These are phyloP conservation scores for Puccinia horiana DNA, from an alignment of 1,284 basidiomycete species.

Conservation along the genomic window DNA sequence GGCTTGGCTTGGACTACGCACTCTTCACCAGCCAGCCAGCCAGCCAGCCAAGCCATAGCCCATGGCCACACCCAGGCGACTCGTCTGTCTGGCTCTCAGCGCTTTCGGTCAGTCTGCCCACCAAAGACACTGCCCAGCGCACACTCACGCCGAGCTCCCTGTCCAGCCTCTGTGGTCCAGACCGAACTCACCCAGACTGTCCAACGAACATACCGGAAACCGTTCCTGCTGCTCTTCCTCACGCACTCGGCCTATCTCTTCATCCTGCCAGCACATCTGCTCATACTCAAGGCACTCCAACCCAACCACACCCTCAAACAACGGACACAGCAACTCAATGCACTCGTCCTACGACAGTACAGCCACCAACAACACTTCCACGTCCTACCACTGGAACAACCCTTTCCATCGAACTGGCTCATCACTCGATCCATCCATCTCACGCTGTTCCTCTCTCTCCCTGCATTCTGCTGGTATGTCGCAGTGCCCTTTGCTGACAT, in stretches of 20 bases:
- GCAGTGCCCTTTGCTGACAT: slow-evolving; percentile 23
- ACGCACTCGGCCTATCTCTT: slow-evolving; percentile 25
- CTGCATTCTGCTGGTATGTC: slow-evolving; percentile 16
- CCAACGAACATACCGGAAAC: slow-evolving; percentile 29
- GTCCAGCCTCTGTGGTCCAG: slow-evolving; percentile 10
- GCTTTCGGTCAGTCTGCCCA: too few species aligned
- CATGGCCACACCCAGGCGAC: too few species aligned
- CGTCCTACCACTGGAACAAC: neutral
- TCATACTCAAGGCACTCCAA: neutral
- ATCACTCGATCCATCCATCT: slow-evolving; percentile 10
- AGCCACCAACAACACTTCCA: neutral
- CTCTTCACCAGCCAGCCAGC: too few species aligned
- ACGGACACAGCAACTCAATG: neutral
- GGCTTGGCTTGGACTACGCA: too few species aligned
- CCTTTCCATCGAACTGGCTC: neutral
- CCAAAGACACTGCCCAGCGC: too few species aligned
- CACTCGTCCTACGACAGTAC: neutral
- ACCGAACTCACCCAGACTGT: slow-evolving; percentile 24
- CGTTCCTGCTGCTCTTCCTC: slow-evolving; percentile 23
- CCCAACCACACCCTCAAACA: neutral
- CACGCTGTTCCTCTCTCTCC: slow-evolving; percentile 15
- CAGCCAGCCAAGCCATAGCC: too few species aligned
- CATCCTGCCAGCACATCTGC: slow-evolving; percentile 29
- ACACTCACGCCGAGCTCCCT: too few species aligned
- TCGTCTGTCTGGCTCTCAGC: too few species aligned